Evolutionary conservation across 2,329 filamentous ascomycete genomes (phyloP).

Genomic region (Aureobasidium zeae): DNA sequence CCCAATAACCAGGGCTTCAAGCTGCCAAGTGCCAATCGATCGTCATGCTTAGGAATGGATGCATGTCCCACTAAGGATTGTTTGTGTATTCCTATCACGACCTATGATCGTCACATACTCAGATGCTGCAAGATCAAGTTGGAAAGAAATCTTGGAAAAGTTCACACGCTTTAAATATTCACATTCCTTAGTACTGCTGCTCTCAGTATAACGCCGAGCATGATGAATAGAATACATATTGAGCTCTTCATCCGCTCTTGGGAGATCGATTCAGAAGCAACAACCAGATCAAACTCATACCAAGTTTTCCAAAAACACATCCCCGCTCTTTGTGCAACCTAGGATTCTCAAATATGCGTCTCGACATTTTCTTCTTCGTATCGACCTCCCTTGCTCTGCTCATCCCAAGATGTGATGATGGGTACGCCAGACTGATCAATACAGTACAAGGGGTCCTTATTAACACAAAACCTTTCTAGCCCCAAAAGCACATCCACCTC

Average conservation of each 20-base stretch:
- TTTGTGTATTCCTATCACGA: conserved; percentile 8
- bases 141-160: background rate
- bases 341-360: background rate
- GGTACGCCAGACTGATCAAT: background rate
- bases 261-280: no score
- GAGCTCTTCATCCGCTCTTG: background rate
- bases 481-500: background rate
- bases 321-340: background rate
- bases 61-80: conserved; percentile 7
- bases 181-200: conserved; percentile 8
- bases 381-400: conserved; percentile 8
- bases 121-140: no score
- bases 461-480: no score
- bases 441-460: no score
- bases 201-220: conserved; percentile 1
- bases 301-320: background rate
- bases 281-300: conserved; percentile 8
- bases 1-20: conserved; percentile 6
- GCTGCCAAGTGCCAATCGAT: background rate
- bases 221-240: conserved; percentile 15
- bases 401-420: conserved; percentile 5
- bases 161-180: background rate
- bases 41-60: conserved; percentile 14
- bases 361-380: conserved; percentile 3
- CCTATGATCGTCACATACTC: conserved; percentile 5